Evolutionary conservation across 2,329 filamentous ascomycete species (phyloP).

Genomic region (Gnomoniopsis smithogilvyi): DNA sequence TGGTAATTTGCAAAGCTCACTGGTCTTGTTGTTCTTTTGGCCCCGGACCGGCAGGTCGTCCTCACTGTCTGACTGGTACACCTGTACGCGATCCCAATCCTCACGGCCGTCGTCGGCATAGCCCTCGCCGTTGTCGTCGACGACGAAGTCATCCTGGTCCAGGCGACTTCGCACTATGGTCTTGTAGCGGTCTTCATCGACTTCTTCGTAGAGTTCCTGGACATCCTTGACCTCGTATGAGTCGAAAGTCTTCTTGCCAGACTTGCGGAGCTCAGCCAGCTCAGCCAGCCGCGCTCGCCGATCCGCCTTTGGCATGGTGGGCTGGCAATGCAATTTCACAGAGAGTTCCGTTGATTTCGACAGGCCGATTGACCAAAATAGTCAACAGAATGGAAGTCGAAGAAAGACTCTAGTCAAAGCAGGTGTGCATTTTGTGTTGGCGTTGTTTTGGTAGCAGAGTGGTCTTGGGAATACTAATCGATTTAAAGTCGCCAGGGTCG

Average conservation of each 20-base stretch:
- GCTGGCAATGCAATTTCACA: slow-evolving; percentile 3
- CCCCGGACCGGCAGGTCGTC: slow-evolving; percentile 51
- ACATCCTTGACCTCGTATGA: slow-evolving; percentile 84
- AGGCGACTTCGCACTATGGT: slow-evolving; percentile 86
- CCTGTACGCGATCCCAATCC: slow-evolving; percentile 77
- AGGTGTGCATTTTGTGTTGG: slow-evolving; percentile 8
- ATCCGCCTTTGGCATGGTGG: slow-evolving; percentile 40
- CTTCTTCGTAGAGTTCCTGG: slow-evolving; percentile 86
- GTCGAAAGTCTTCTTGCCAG: slow-evolving; percentile 88
- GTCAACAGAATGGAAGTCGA: neutral
- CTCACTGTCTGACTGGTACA: slow-evolving; percentile 72
- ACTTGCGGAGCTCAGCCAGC: slow-evolving; percentile 76
- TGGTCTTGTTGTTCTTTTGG: slow-evolving; percentile 45
- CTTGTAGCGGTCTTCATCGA: slow-evolving; percentile 96
- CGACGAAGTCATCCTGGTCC: slow-evolving; percentile 95
- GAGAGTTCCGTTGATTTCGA: neutral
- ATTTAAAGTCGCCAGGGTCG: slow-evolving; percentile 18
- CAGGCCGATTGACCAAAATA: neutral
- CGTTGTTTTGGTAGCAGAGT: neutral
- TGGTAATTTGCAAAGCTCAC: slow-evolving; percentile 35
- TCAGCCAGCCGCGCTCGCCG: slow-evolving; percentile 64
- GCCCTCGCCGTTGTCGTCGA: slow-evolving; percentile 95
- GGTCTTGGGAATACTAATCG: neutral
- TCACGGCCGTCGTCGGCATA: slow-evolving; percentile 96
- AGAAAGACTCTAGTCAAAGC: slow-evolving; percentile 1